Base-by-base conservation (phyloP, 768 basidiomycete genomes). In the Psilocybe azurescens region DNA sequence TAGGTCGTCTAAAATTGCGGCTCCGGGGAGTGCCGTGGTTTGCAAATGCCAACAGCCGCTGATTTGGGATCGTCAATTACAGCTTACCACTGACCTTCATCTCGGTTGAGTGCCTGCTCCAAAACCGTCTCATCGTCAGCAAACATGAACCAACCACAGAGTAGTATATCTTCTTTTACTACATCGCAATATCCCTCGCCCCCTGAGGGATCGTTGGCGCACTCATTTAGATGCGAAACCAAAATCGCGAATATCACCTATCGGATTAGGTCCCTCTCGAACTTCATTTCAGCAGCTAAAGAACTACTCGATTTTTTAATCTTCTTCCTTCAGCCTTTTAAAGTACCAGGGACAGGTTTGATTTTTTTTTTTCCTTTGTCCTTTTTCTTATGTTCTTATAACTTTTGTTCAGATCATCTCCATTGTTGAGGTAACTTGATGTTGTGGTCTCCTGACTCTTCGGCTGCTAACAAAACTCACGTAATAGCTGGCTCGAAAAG, bases 391-490 rank as follows among this genome's bases (percentile, higher is more conserved):
- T 49, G 36, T 16, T 51, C 41, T 48, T 46, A 60, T 46, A 57
- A 30, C 38, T 33, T 48, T 64, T 56, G 54, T 30, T 52, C 64
- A 86, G 85, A 75, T 86, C 54, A 75, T 86, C 54, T 72, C 77
- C 24, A 65, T 86, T 61, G 74, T 80, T 51, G 84, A 86, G 84
- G 85, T 86, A 78, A 74, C 52, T 58, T 39, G 14, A 18, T 48
- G 24, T 39, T 28, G 20, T 6, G 36, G 49, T 38, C 33, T 44
- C 11, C 47, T 62, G 50, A 58, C 41, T 36, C 24, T 49, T 57
- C 24, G 63, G 16, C 58, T 44, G 41, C 51, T 63, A 60, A 65
- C 66, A 62, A 61, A 54, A 30, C 33, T 48, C 38, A 64, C 41
- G 39, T 46, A 36, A 41, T 66, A 87, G 86, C 74, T 82, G 51